Percentiles rank a stretch among this genome's conserved stretches.
Evolutionary conservation across 441 rosid species (phyloP).

Genomic region (Kokia cookei): DNA sequence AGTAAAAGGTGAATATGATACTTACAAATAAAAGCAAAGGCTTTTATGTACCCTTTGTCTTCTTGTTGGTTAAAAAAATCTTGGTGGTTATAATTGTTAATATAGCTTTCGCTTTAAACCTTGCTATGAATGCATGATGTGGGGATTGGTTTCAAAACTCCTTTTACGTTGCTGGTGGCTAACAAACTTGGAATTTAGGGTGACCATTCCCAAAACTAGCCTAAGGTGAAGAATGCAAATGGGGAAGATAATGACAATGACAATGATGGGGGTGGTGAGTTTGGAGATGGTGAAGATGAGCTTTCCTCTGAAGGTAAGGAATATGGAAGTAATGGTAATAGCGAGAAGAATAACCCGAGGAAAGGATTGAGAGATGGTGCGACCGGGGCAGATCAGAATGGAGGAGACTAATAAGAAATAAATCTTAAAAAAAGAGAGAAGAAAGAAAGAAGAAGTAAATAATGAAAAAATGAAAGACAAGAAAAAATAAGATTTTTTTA

Average conservation of each 20-base stretch:
- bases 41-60: too few species aligned
- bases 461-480: too few species aligned
- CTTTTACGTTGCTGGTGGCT: slow-evolving; percentile 5
- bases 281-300: slow-evolving; percentile 46
- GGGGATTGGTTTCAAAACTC: slow-evolving; percentile 20
- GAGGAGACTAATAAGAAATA: slow-evolving; percentile 10
- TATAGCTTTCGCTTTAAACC: neutral
- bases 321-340: slow-evolving; percentile 3
- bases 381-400: slow-evolving; percentile 33
- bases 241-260: slow-evolving; percentile 1
- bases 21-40: too few species aligned
- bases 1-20: too few species aligned
- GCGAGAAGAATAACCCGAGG: slow-evolving; percentile 30
- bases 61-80: too few species aligned
- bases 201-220: slow-evolving; percentile 16
- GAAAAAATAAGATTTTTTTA: too few species aligned
- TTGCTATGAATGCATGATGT: neutral
- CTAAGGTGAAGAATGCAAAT: neutral
- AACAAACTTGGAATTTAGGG: neutral
- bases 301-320: slow-evolving; percentile 45
- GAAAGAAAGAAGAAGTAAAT: too few species aligned
- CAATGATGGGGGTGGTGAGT: slow-evolving; percentile 25
- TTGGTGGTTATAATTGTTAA: too few species aligned
- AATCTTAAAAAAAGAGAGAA: too few species aligned
- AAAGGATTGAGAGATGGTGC: slow-evolving; percentile 29